A percentile compares a stretch with the other conserved stretches of the same genome.
Evolutionary conservation across 2,329 filamentous ascomycete species (phyloP).

Genomic region (Fusarium nelsonii): DNA sequence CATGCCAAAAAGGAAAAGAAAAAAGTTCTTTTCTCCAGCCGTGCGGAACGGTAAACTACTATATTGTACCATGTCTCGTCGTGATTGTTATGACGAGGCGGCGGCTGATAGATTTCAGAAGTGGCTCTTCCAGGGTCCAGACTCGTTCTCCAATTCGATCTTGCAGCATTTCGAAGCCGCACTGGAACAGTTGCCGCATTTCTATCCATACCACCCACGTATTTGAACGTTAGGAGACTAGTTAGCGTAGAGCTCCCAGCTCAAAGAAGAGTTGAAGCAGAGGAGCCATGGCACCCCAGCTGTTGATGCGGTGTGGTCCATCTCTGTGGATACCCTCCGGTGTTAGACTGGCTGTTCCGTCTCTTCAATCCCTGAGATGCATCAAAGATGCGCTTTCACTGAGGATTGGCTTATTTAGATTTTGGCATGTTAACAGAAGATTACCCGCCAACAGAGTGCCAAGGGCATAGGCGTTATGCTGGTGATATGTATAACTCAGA

Average conservation of each 20-base stretch:
- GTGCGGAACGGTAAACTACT: conserved; percentile 21
- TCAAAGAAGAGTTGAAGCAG: conserved; percentile 32
- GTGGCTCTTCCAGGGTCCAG: conserved; percentile 7
- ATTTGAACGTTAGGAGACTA: conserved; percentile 16
- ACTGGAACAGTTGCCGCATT: conserved; percentile 28
- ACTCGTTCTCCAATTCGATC: conserved; percentile 7
- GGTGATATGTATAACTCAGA: background rate
- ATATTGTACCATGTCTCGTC: background rate
- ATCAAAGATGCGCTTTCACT: conserved; percentile 9
- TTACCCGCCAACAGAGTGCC: background rate
- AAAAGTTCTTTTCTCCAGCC: conserved; percentile 29
- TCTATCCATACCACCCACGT: conserved; percentile 14
- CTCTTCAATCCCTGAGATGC: conserved; percentile 20
- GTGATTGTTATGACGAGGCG: conserved; percentile 29
- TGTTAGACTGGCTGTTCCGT: conserved; percentile 19
- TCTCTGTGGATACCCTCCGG: conserved; percentile 32
- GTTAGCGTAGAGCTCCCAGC: conserved; percentile 13
- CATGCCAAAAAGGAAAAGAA: conserved; percentile 13
- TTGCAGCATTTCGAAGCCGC: conserved; percentile 17
- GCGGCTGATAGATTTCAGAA: conserved; percentile 18
- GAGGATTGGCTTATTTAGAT: background rate
- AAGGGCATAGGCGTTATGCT: background rate
- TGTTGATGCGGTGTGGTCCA: conserved; percentile 38
- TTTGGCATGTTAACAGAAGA: background rate
- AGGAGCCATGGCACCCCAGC: conserved; percentile 16